Evolutionary conservation across 441 rosid species (phyloP).

Genomic region (Populus hybrid): DNA sequence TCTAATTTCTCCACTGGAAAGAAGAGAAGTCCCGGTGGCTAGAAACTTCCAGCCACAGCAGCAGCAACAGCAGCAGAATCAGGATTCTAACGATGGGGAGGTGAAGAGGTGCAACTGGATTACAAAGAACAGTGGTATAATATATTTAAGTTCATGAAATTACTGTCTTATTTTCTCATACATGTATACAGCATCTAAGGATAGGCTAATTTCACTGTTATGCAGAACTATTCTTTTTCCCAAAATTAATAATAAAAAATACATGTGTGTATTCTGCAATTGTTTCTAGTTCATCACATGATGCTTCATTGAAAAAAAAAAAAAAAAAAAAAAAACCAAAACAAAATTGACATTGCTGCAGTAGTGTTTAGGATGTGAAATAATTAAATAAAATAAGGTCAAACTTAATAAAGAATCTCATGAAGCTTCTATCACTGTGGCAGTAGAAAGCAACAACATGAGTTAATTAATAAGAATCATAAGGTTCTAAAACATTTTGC

Average conservation of each 20-base stretch:
- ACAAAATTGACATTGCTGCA: not conserved
- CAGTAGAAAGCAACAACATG: not conserved
- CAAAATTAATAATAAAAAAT: not conserved
- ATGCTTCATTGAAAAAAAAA: conserved; percentile 4
- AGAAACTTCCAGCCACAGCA: conserved; percentile 37
- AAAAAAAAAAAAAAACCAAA: too few relatives aligned
- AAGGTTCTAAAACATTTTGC: not conserved
- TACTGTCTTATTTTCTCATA: not conserved
- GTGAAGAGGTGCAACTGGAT: conserved; percentile 84
- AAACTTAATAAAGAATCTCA: not conserved
- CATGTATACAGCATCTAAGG: not conserved
- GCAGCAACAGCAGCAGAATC: conserved; percentile 34
- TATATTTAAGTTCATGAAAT: not conserved
- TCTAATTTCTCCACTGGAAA: conserved; percentile 41
- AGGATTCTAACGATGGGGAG: conserved; percentile 44
- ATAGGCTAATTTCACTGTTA: not conserved
- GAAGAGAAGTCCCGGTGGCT: conserved; percentile 36
- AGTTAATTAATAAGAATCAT: not conserved
- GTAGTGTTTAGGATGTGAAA: conserved; percentile 9
- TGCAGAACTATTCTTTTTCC: not conserved
- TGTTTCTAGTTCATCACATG: not conserved
- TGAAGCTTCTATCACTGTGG: not conserved
- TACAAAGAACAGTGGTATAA: conserved; percentile 76
- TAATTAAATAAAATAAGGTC: not conserved
- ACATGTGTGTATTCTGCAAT: not conserved